Evolutionary conservation across 2,329 filamentous ascomycete species (phyloP), one percentile per base, ranked within the genome.

Genomic region (Aspergillus caelatus): DNA sequence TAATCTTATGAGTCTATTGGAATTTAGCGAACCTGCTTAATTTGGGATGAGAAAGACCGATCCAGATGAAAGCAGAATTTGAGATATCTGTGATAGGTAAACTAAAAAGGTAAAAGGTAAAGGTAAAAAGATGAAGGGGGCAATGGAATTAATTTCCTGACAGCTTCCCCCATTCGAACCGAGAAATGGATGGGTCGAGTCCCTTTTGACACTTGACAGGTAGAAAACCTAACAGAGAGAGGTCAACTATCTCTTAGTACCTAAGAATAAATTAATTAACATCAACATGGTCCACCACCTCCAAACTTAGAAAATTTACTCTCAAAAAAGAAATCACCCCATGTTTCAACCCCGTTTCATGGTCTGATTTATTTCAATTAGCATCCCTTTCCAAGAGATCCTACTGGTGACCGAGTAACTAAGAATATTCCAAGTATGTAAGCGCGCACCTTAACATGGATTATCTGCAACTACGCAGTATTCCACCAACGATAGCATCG

Each of bases 261-360:
- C 52, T 55, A 55, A 55, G 30, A 55, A 55, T 55, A 55, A 39
- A 19, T 23, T 55, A 52, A 52, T 55, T 23, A 12, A 26, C 19
- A 21, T 10, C n/a, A 54, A 36, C 30, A 16, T n/a, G 6, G 48
- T 4, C 48, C 50, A 23, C 12, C 32, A 55, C 6, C 23, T 19
- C 57, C 60, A 34, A 60, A 55, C 55, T 50, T 65, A 60, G 60
- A 48, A 57, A 52, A 57, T 46, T 48, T 54, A 53, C 46, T 19
- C 6, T 21, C 16, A n/a, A 54, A 55, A 60, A 23, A 60, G 34
- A 32, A 41, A 10, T 12, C 56, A 46, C 19, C 28, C 19, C 30
- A 46, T 56, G 64, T 61, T 64, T 62, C 57, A 62, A 26, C 46
- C 56, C 57, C 52, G 62, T 66, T 62, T 64, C 62, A 64, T 46